These are phyloP conservation scores for Fraxinus baroniana DNA, from an alignment of 305 asterid species.

Conservation along the genomic window DNA sequence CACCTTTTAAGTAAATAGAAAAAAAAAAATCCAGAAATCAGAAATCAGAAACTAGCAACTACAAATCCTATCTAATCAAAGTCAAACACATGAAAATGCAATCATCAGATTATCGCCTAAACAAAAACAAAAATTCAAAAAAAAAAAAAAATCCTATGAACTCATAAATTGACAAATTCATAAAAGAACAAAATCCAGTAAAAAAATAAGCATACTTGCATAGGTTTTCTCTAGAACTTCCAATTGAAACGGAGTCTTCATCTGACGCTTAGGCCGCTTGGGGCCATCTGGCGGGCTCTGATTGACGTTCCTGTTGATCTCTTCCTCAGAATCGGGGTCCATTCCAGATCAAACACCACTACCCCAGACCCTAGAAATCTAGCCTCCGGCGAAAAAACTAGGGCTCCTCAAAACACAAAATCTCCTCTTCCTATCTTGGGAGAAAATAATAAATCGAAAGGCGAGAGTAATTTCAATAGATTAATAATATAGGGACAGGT, in stretches of 20 bases:
- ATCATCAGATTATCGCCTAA: too few species aligned
- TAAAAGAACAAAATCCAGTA: constrained; percentile 11
- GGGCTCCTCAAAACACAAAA: constrained; percentile 31
- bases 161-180: too few species aligned
- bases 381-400: constrained; percentile 33
- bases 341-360: constrained; percentile 46
- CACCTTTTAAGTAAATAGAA: too few species aligned
- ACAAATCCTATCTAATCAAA: background rate
- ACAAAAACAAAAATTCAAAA: too few species aligned
- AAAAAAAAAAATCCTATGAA: too few species aligned
- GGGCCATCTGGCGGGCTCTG: constrained; percentile 58
- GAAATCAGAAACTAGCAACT: too few species aligned
- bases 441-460: constrained; percentile 37
- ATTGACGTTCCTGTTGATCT: constrained; percentile 44
- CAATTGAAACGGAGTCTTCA: constrained; percentile 98
- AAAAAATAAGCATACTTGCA: constrained; percentile 49
- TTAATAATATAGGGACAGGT: constrained; percentile 40
- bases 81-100: constrained; percentile 9
- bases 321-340: constrained; percentile 81
- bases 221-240: constrained; percentile 80
- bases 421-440: constrained; percentile 41
- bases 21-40: too few species aligned
- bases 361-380: constrained; percentile 49
- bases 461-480: constrained; percentile 31
- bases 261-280: constrained; percentile 95